Conservation (phyloP, 768 basidiomycete species). For the Hericium erinaceus region DNA sequence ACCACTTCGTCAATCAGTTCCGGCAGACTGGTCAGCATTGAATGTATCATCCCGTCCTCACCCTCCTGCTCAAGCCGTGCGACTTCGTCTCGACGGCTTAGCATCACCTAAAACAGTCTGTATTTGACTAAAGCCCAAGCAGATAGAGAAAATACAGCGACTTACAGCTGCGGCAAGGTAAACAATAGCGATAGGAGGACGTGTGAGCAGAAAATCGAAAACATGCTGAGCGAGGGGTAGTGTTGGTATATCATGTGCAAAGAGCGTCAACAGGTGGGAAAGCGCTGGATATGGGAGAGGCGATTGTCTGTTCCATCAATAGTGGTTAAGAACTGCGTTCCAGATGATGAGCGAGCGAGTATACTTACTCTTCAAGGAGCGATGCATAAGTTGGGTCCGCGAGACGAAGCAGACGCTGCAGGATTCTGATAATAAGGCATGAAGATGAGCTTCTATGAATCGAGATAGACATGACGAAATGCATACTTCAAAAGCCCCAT, state of each 20-base stretch:
- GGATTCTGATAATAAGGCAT: conserved; percentile 38
- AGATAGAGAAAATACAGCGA: conserved; percentile 9
- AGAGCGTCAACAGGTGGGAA: conserved; percentile 82
- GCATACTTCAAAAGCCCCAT: conserved; percentile 66
- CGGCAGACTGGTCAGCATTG: conserved; percentile 57
- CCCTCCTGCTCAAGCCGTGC: conserved; percentile 51
- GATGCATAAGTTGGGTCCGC: conserved; percentile 62
- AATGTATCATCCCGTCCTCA: conserved; percentile 79
- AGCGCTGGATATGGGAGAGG: conserved; percentile 86
- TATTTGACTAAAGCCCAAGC: background rate
- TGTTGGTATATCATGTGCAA: conserved; percentile 87
- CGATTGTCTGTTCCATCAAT: conserved; percentile 36
- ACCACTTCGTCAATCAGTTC: conserved; percentile 38
- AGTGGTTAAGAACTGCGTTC: background rate
- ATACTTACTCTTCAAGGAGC: conserved; percentile 55
- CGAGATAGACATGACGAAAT: background rate
- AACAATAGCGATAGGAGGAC: conserved; percentile 72
- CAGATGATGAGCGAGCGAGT: background rate
- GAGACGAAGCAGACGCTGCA: conserved; percentile 62
- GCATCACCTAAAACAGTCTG: conserved; percentile 45
- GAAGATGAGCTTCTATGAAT: background rate
- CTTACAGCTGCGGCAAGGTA: conserved; percentile 80
- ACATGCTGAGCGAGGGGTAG: conserved; percentile 85
- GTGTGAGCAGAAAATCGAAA: conserved; percentile 80
- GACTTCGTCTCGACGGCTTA: conserved; percentile 65